Evolutionary conservation across 2,329 filamentous ascomycete species (phyloP).

Genomic region (Claviceps cyperi): DNA sequence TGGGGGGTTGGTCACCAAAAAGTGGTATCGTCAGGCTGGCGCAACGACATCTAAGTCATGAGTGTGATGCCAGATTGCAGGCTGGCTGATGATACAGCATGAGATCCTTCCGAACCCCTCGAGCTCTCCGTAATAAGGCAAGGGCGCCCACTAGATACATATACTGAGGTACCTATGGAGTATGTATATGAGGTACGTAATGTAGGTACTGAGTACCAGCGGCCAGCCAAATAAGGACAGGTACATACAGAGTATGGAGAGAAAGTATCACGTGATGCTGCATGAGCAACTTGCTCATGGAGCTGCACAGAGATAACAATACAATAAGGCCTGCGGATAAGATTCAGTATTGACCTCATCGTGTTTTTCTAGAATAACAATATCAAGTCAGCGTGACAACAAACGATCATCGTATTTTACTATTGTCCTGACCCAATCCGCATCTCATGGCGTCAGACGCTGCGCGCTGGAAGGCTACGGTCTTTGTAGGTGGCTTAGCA

Average conservation of each 20-base stretch:
- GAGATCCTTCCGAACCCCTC: constrained; percentile 9
- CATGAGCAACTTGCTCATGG: too few species aligned
- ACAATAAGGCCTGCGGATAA: too few species aligned
- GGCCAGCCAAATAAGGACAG: too few species aligned
- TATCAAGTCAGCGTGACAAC: background rate
- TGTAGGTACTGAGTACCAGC: too few species aligned
- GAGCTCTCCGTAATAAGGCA: constrained; percentile 11
- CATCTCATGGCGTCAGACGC: constrained; percentile 58
- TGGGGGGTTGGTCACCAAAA: constrained; percentile 4
- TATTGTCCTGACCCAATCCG: background rate
- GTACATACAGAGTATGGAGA: too few species aligned
- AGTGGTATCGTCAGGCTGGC: constrained; percentile 5
- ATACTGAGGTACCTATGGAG: too few species aligned
- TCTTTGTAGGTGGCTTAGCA: constrained; percentile 84
- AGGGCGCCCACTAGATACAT: background rate
- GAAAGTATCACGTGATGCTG: constrained; percentile 1
- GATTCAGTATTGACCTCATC: too few species aligned
- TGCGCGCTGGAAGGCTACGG: constrained; percentile 72
- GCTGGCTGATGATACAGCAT: constrained; percentile 11
- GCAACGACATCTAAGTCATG: constrained; percentile 11
- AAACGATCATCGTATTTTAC: background rate
- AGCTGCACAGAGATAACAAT: too few species aligned
- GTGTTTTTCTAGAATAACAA: background rate
- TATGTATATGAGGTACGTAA: too few species aligned
- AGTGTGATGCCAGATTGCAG: constrained; percentile 33